These are phyloP conservation scores for Botrytis fabae DNA, from an alignment of 2,329 filamentous ascomycete genomes.

Conservation along the genomic window DNA sequence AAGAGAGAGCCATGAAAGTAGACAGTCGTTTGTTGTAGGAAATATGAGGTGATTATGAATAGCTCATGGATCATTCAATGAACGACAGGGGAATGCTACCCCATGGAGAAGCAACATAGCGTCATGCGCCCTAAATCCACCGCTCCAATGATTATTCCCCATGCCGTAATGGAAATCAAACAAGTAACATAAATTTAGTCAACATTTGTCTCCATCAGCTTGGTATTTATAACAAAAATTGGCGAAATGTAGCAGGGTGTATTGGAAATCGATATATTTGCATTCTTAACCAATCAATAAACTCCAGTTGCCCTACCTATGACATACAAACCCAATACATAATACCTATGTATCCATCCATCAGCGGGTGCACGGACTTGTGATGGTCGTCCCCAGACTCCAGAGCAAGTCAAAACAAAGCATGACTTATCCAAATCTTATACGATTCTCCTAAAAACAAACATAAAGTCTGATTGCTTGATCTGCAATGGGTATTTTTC, in stretches of 20 bases:
- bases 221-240: slow-evolving; percentile 15
- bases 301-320: slow-evolving; percentile 5
- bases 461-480: background rate
- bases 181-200: background rate
- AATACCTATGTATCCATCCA: background rate
- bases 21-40: background rate
- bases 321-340: background rate
- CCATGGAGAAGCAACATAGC: slow-evolving; percentile 17
- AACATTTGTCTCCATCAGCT: slow-evolving; percentile 6
- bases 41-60: background rate
- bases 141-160: slow-evolving; percentile 4
- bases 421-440: background rate
- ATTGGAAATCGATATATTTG: slow-evolving; percentile 1
- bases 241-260: background rate
- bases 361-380: background rate
- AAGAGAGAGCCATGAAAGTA: background rate
- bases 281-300: slow-evolving; percentile 20
- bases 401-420: background rate
- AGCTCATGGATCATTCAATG: background rate
- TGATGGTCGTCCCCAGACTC: background rate
- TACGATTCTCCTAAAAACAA: background rate
- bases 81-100: background rate
- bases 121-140: background rate
- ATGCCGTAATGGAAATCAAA: slow-evolving; percentile 15
- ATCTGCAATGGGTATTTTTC: background rate